Evolutionary conservation across 1,284 basidiomycete species (phyloP).

Genomic region (Schizophyllum commune): DNA sequence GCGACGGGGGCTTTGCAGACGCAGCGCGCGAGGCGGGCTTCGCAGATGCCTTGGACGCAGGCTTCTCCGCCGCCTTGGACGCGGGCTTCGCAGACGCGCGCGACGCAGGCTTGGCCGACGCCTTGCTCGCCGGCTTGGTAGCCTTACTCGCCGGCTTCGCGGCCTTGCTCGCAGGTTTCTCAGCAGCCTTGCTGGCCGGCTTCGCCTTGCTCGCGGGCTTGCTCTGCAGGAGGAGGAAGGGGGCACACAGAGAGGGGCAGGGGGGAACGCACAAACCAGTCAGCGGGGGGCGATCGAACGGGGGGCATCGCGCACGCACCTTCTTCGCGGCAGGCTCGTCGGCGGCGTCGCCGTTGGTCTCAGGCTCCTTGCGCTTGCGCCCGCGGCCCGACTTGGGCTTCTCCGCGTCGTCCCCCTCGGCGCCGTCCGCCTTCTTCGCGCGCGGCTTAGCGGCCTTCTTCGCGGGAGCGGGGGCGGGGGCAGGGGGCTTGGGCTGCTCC

Average conservation of each 20-base stretch:
- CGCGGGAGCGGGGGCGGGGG: constrained; percentile 13
- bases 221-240: not conserved
- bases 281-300: not conserved
- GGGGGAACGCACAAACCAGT: not conserved
- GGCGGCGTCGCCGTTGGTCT: constrained; percentile 25
- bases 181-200: constrained; percentile 22
- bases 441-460: constrained; percentile 62
- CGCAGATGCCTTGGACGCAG: constrained; percentile 5
- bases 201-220: constrained; percentile 14
- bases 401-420: constrained; percentile 20
- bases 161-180: constrained; percentile 16
- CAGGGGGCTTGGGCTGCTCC: constrained; percentile 46
- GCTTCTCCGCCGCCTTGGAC: constrained; percentile 1
- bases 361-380: constrained; percentile 49
- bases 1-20: constrained; percentile 18
- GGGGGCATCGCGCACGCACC: constrained; percentile 24
- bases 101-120: constrained; percentile 4
- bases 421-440: constrained; percentile 38
- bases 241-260: too few species aligned
- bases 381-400: constrained; percentile 53
- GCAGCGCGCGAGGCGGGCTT: constrained; percentile 22
- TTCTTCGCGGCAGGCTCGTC: constrained; percentile 37
- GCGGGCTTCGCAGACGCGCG: constrained; percentile 20
- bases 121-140: constrained; percentile 11
- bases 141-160: constrained; percentile 10